Conservation (phyloP, 306 rosid species). For the Lathyrus tuberosus region DNA sequence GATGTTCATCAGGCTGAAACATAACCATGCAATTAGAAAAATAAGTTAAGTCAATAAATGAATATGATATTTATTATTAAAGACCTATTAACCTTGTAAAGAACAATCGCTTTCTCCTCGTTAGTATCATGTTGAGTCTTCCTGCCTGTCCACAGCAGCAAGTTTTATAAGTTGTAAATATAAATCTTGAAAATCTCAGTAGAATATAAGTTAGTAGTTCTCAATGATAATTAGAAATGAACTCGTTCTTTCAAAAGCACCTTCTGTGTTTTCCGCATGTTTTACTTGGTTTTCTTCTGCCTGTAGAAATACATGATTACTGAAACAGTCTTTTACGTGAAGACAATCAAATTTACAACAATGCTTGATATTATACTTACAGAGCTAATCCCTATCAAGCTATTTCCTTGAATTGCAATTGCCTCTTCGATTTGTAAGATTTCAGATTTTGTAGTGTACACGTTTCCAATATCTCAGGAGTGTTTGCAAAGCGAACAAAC, state of each 20-base stretch:
- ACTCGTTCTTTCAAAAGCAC: conserved; percentile 43
- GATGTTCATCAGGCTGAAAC: conserved; percentile 72
- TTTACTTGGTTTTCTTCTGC: conserved; percentile 70
- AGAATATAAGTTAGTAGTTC: conserved; percentile 30
- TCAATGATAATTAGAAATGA: conserved; percentile 35
- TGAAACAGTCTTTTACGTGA: conserved; percentile 31
- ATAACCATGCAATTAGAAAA: conserved; percentile 41
- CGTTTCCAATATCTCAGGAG: conserved; percentile 95
- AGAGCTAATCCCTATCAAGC: conserved; percentile 55
- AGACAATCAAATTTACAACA: conserved; percentile 17
- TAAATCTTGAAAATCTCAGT: conserved; percentile 30
- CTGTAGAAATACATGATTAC: conserved; percentile 54
- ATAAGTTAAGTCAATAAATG: conserved; percentile 2
- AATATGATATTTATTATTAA: conserved; percentile 27
- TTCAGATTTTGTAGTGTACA: conserved; percentile 81
- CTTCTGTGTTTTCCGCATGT: conserved; percentile 67
- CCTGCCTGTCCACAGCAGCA: conserved; percentile 53
- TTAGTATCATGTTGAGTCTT: conserved; percentile 59
- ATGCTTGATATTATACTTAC: conserved; percentile 53
- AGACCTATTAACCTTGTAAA: conserved; percentile 67
- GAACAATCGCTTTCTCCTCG: conserved; percentile 91
- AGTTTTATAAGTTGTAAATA: conserved; percentile 40
- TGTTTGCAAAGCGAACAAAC: conserved; percentile 96
- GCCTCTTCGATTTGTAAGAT: conserved; percentile 96
- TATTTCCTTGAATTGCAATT: conserved; percentile 84